Percentiles rank a stretch among this genome's conserved stretches.
phyloP scores from a whole-genome alignment of 345 rosid genomes.

The Rhodamnia argentea region DNA sequence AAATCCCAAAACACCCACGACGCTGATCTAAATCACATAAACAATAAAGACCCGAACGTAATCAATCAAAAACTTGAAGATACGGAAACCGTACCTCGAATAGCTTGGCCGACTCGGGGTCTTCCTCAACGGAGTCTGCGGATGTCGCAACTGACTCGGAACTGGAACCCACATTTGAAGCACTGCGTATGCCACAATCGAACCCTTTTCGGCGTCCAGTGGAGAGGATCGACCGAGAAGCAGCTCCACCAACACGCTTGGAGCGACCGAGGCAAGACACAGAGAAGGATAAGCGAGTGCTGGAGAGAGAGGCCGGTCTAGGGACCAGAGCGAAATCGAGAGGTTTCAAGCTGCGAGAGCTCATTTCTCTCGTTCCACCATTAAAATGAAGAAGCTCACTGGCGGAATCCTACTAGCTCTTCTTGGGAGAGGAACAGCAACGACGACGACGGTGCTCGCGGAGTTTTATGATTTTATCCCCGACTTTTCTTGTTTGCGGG shows the following conservation, averaged over 20 bases:
- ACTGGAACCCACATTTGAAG: constrained; percentile 28
- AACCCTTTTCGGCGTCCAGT: background rate
- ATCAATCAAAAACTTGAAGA: background rate
- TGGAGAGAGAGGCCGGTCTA: constrained; percentile 16
- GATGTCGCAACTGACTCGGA: constrained; percentile 17
- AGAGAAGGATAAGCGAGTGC: constrained; percentile 9
- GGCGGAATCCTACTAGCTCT: background rate
- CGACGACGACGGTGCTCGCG: background rate
- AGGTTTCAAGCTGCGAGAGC: constrained; percentile 28
- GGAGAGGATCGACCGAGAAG: constrained; percentile 7
- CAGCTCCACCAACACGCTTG: constrained; percentile 4
- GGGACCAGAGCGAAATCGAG: constrained; percentile 20
- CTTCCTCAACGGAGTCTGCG: constrained; percentile 23
- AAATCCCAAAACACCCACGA: background rate
- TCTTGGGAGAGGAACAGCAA: background rate
- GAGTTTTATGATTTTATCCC: background rate
- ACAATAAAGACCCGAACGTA: background rate
- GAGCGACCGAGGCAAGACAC: background rate
- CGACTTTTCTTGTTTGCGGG: background rate
- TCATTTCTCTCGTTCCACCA: constrained; percentile 19
- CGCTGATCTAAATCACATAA: background rate
- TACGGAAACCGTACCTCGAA: constrained; percentile 34
- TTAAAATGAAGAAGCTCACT: background rate
- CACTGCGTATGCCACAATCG: constrained; percentile 9
- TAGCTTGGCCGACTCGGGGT: constrained; percentile 37